Conservation (phyloP, 2,329 filamentous ascomycete species). For the Pseudogymnoascus sp. region DNA sequence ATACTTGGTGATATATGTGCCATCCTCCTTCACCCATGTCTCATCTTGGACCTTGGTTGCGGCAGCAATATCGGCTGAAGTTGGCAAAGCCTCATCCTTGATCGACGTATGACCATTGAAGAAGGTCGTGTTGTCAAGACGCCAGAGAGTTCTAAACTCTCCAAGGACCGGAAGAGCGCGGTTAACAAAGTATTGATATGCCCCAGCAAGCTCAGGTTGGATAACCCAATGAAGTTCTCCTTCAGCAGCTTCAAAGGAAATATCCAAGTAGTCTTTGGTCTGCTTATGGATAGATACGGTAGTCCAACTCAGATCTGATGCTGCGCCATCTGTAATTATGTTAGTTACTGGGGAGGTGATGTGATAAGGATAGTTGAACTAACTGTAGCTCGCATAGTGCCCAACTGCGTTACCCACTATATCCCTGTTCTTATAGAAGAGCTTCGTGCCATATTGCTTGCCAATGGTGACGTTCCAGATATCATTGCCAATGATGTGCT, state of each 20-base stretch:
- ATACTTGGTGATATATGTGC: slow-evolving; percentile 36
- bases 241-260: slow-evolving; percentile 39
- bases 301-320: slow-evolving; percentile 40
- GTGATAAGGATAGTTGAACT: slow-evolving; percentile 10
- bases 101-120: slow-evolving; percentile 38
- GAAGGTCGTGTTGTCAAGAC: slow-evolving; percentile 43
- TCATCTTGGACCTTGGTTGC: slow-evolving; percentile 47
- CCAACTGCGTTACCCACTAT: slow-evolving; percentile 14
- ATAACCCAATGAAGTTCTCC: slow-evolving; percentile 48
- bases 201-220: slow-evolving; percentile 40
- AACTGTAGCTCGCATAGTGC: background rate
- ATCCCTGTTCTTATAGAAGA: slow-evolving; percentile 17
- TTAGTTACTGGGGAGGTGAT: background rate
- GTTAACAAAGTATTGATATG: slow-evolving; percentile 51
- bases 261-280: slow-evolving; percentile 39
- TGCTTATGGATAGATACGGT: slow-evolving; percentile 37
- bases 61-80: slow-evolving; percentile 35
- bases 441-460: slow-evolving; percentile 16
- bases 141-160: slow-evolving; percentile 44
- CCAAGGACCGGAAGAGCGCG: slow-evolving; percentile 40
- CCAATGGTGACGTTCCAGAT: slow-evolving; percentile 21
- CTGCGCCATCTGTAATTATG: slow-evolving; percentile 35
- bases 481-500: slow-evolving; percentile 18
- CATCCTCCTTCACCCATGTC: slow-evolving; percentile 42
- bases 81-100: slow-evolving; percentile 39